phyloP scores from a whole-genome alignment of 2,329 filamentous ascomycete species.

The Geosmithia flava region DNA sequence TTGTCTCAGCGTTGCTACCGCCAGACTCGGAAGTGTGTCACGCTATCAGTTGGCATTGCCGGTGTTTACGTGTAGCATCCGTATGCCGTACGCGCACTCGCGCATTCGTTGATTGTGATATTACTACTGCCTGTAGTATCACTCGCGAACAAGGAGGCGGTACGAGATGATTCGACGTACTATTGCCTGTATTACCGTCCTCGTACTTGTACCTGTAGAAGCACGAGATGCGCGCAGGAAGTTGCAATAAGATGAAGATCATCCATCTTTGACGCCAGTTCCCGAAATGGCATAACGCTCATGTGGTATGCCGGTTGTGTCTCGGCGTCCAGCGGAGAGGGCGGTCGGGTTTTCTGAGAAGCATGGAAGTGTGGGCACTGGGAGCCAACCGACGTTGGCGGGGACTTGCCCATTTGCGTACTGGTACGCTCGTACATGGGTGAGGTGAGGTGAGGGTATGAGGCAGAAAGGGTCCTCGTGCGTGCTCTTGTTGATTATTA shows the following conservation, averaged over 20 bases:
- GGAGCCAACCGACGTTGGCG: background rate
- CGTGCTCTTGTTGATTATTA: too few species aligned
- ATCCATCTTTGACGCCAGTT: background rate
- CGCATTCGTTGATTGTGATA: background rate
- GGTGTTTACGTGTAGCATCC: too few species aligned
- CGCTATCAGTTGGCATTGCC: background rate
- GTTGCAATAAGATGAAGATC: slow-evolving; percentile 2
- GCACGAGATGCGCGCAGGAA: background rate
- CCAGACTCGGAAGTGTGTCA: background rate
- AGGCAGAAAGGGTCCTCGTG: too few species aligned
- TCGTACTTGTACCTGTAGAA: background rate
- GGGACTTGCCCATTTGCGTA: background rate
- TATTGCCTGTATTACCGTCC: too few species aligned
- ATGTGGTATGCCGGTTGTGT: background rate
- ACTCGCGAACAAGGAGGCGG: too few species aligned
- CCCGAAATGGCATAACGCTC: background rate
- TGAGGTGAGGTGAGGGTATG: too few species aligned
- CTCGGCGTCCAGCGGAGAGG: background rate
- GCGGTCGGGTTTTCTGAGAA: background rate
- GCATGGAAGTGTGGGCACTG: too few species aligned
- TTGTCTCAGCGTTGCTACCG: background rate
- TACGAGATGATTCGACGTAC: too few species aligned
- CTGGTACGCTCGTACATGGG: too few species aligned
- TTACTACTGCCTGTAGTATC: too few species aligned
- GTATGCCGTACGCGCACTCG: too few species aligned